Evolutionary conservation across 768 basidiomycete genomes (phyloP).

Genomic region (Serendipita sp.): DNA sequence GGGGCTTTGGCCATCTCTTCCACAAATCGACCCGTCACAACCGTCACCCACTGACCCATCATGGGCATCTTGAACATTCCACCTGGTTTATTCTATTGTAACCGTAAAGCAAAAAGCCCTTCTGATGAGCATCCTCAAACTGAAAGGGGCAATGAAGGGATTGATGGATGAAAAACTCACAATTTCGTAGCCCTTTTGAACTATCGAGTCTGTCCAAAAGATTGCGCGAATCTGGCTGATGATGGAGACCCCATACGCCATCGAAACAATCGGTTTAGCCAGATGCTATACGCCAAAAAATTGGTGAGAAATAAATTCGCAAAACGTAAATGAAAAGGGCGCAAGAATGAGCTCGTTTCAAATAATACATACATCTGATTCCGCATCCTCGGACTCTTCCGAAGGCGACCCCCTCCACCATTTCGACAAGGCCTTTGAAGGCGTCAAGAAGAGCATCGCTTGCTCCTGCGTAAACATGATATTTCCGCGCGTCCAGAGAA

Average conservation of each 20-base stretch:
- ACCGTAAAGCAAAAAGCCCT: no score
- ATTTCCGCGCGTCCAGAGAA: no score
- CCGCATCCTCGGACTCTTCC: no score
- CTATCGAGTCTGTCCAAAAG: background rate
- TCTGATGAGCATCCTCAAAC: background rate
- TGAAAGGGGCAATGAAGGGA: background rate
- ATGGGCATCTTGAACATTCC: constrained; percentile 2
- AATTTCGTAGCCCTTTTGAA: background rate
- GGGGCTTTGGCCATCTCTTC: background rate
- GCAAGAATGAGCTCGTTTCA: no score
- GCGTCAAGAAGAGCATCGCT: no score
- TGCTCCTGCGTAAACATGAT: no score
- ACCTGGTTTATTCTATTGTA: background rate
- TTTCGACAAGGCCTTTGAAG: no score
- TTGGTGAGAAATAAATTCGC: no score
- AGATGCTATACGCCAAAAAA: no score
- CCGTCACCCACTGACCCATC: background rate
- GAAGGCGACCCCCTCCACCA: no score
- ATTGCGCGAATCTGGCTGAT: background rate
- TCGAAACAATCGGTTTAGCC: background rate
- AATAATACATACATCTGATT: no score
- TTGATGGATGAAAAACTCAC: background rate
- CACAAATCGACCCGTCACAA: background rate
- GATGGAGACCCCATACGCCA: background rate
- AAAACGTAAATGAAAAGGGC: no score